phyloP scores from a whole-genome alignment of 2,329 filamentous ascomycete species.

The Talaromyces sp. region DNA sequence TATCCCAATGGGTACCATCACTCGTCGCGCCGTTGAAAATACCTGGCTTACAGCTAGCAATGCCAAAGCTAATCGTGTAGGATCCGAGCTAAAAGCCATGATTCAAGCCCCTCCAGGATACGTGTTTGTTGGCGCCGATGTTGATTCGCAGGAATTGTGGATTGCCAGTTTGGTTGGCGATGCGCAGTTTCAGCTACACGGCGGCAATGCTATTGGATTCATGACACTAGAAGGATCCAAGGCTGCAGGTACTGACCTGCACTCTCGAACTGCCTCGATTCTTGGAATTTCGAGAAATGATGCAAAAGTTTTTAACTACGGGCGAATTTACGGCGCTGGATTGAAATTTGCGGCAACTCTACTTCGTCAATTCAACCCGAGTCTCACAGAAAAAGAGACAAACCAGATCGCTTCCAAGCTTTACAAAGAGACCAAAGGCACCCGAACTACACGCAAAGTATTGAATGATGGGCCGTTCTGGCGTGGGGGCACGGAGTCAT shows the following conservation, averaged over 20 bases:
- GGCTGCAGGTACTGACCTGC: constrained; percentile 84
- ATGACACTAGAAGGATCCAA: constrained; percentile 98
- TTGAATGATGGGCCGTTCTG: constrained; percentile 77
- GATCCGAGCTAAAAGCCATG: constrained; percentile 96
- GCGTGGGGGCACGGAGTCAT: constrained; percentile 92
- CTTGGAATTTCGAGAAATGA: constrained; percentile 90
- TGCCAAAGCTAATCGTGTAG: constrained; percentile 90
- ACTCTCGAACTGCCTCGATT: constrained; percentile 88
- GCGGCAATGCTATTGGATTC: constrained; percentile 94
- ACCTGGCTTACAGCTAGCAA: constrained; percentile 98
- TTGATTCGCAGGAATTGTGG: constrained; percentile 96
- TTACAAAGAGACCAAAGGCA: constrained; percentile 85
- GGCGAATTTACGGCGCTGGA: constrained; percentile 96
- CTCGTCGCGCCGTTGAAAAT: constrained; percentile 87
- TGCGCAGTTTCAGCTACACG: constrained; percentile 88
- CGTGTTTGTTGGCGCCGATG: constrained; percentile 91
- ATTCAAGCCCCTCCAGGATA: constrained; percentile 86
- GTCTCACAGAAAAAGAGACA: constrained; percentile 72
- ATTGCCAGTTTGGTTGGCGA: constrained; percentile 94
- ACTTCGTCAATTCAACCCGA: constrained; percentile 87
- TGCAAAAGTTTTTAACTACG: constrained; percentile 98
- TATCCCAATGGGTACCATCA: constrained; percentile 98
- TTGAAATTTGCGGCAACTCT: constrained; percentile 87
- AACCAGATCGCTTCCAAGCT: constrained; percentile 68
- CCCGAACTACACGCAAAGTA: constrained; percentile 68